phyloP scores from a whole-genome alignment of 371 early-diverging fungal genomes.

The Rhizopus arrhizus region DNA sequence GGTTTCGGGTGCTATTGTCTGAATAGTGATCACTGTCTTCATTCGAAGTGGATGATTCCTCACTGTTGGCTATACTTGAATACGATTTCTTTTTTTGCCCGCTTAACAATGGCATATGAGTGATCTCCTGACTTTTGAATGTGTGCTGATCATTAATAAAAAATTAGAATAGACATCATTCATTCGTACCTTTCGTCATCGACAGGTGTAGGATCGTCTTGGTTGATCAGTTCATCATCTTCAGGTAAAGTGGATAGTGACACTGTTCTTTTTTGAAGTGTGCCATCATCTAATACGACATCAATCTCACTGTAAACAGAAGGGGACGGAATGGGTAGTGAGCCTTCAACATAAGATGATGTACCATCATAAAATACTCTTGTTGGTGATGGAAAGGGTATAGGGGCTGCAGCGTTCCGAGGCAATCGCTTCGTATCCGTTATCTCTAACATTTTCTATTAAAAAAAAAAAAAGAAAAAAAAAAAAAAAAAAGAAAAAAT shows the following conservation, averaged over 20 bases:
- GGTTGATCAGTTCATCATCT: slow-evolving; percentile 1
- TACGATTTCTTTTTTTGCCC: slow-evolving; percentile 22
- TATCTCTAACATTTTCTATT: slow-evolving; percentile 13
- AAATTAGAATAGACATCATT: slow-evolving; percentile 1
- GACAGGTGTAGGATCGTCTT: slow-evolving; percentile 25
- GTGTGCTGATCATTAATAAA: slow-evolving; percentile 26
- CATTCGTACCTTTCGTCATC: slow-evolving; percentile 20
- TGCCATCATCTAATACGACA: slow-evolving; percentile 41
- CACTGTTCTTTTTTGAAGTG: slow-evolving; percentile 32
- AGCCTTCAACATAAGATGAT: slow-evolving; percentile 9
- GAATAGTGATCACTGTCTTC: slow-evolving; percentile 14
- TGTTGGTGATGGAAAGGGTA: slow-evolving; percentile 15
- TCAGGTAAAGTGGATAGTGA: slow-evolving; percentile 35
- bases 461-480: slow-evolving; percentile 2
- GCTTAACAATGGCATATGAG: slow-evolving; percentile 19
- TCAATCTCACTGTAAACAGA: slow-evolving; percentile 29
- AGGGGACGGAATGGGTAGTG: slow-evolving; percentile 24
- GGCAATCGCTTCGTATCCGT: slow-evolving; percentile 19
- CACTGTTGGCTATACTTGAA: slow-evolving; percentile 18
- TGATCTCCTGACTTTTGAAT: slow-evolving; percentile 24
- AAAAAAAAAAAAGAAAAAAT: slow-evolving; percentile 3
- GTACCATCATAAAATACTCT: not conserved
- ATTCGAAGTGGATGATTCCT: slow-evolving; percentile 18
- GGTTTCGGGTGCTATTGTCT: not conserved
- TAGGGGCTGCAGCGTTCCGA: slow-evolving; percentile 21